These are phyloP conservation scores for Arabis hirsuta DNA, from an alignment of 345 rosid genomes.

Conservation along the genomic window DNA sequence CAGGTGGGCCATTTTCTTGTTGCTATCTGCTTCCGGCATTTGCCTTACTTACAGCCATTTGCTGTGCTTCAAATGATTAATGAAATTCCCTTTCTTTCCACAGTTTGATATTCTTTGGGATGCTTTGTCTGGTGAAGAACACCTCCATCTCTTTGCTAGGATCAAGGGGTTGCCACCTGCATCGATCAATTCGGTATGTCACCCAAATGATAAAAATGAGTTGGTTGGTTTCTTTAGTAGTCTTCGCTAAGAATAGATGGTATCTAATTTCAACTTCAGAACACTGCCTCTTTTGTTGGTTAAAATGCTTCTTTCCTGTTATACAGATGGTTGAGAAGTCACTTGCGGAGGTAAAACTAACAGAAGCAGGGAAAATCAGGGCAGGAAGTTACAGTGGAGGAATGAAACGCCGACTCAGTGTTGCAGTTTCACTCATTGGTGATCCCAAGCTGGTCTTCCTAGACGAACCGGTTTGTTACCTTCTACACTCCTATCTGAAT, in stretches of 20 bases:
- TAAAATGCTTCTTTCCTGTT: constrained; percentile 12
- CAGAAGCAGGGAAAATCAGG: constrained; percentile 68
- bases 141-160: constrained; percentile 79
- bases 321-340: constrained; percentile 67
- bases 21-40: constrained; percentile 8
- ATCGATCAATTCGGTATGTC: constrained; percentile 64
- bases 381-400: constrained; percentile 96
- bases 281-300: background rate
- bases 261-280: background rate
- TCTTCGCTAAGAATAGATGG: constrained; percentile 5
- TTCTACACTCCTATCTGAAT: constrained; percentile 4
- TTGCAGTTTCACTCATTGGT: constrained; percentile 86
- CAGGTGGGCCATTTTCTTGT: constrained; percentile 56
- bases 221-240: constrained; percentile 3
- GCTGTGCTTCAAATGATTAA: constrained; percentile 26
- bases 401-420: constrained; percentile 95
- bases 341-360: constrained; percentile 71
- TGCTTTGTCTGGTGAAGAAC: constrained; percentile 83
- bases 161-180: constrained; percentile 75
- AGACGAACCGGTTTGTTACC: constrained; percentile 74
- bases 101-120: constrained; percentile 97
- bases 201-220: constrained; percentile 8
- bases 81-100: constrained; percentile 17
- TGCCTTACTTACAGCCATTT: constrained; percentile 1
- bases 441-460: constrained; percentile 85